Evolutionary conservation across 345 rosid genomes (phyloP), one percentile per base, ranked within the genome.

Genomic region (Physaria fendleri): DNA sequence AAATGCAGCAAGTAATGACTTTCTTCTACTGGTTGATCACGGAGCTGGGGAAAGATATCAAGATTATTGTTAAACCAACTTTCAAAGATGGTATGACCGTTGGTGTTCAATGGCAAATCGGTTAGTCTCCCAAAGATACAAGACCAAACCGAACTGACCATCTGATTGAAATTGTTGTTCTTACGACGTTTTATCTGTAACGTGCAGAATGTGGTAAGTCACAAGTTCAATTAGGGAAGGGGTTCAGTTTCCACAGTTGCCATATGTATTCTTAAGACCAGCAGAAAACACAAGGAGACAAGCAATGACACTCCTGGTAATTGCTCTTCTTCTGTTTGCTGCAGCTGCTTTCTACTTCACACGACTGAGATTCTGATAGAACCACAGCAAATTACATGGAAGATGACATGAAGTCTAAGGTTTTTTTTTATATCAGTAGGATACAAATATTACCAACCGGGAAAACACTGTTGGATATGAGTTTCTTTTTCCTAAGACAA

Each of bases 1-100:
- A 8, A 14, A 44, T 46, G 79, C 82, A 92, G 90, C 82, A 79
- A 82, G 95, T 82, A 16, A n/a, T 92, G 69, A 84, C 74, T 9
- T 84, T 88, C 48, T 80, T 88, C 69, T 66, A 67, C 24, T 64
- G 70, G 53, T 50, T 92, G 54, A 84, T 78, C 25, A 71, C 23
- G 62, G 46, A 30, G 14, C 55, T 88, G 62, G 95, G 95, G 28
- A 61, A 78, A 18, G 77, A 73, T 62, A 65, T 88, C 14, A 81
- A 84, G 51, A 59, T 82, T 41, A 76, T 75, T 22, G 82, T 84
- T 61, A 39, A 52, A 54, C 90, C 90, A 37, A 78, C 88, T 12
- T 40, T 59, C 64, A 69, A 77, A 4, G 84, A 86, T 40, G 96
- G 96, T 54, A 73, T 88, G 87, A 62, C 57, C 28, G 76, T 92